Evolutionary conservation across 352 stramenopile genomes (phyloP).

Genomic region (Globisporangium canariense): DNA sequence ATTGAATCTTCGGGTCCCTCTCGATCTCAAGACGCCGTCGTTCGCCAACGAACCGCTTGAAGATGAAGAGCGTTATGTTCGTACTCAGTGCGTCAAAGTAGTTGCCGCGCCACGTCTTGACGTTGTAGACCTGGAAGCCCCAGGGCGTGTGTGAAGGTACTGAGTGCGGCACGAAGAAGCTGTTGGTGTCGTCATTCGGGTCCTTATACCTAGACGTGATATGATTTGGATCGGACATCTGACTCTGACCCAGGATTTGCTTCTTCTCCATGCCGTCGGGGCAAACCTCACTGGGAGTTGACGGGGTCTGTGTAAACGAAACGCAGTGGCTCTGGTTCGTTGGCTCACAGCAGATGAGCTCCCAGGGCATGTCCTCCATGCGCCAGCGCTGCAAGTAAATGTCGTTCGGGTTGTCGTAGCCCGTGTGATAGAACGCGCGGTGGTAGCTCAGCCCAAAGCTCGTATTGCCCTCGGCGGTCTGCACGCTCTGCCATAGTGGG

Average conservation of each 20-base stretch:
- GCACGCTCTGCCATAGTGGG: conserved; percentile 95
- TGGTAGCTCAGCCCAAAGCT: conserved; percentile 97
- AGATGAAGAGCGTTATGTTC: conserved; percentile 90
- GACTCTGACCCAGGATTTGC: conserved; percentile 61
- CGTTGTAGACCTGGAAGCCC: conserved; percentile 79
- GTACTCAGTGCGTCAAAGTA: conserved; percentile 92
- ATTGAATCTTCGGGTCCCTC: conserved; percentile 27
- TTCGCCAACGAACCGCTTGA: conserved; percentile 64
- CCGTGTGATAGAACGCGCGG: conserved; percentile 90
- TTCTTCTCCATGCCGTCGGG: conserved; percentile 57
- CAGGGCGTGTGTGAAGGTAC: conserved; percentile 78
- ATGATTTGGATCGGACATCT: conserved; percentile 35
- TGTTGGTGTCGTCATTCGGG: conserved; percentile 88
- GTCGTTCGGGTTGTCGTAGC: conserved; percentile 96
- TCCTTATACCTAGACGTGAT: conserved; percentile 92
- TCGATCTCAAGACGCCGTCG: conserved; percentile 44
- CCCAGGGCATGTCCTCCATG: conserved; percentile 92
- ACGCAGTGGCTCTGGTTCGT: conserved; percentile 58
- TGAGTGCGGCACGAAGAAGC: conserved; percentile 80
- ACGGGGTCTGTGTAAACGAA: conserved; percentile 37
- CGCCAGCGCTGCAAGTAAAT: conserved; percentile 96
- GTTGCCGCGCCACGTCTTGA: conserved; percentile 93
- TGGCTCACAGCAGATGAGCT: conserved; percentile 85
- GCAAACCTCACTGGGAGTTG: conserved; percentile 30
- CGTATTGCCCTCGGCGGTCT: conserved; percentile 52